Evolutionary conservation across 768 basidiomycete species (phyloP), one percentile per base, ranked within the genome.

Genomic region (Naganishia onofrii): DNA sequence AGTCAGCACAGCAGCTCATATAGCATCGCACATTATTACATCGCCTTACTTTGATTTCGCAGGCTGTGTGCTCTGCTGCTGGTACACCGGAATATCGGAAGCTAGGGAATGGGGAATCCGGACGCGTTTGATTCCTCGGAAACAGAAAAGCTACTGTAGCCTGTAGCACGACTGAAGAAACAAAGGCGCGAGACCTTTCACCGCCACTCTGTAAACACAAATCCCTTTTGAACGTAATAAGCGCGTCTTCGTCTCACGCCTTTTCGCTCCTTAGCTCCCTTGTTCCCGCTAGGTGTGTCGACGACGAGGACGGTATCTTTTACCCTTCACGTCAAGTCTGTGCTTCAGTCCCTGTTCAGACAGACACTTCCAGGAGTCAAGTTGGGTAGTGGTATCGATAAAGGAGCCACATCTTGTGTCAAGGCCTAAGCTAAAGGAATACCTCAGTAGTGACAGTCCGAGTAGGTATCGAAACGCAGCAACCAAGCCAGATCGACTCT

Each of bases 321-420:
- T n/a, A n/a, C n/a, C 7, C 48, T 51, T 26, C 48, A 51, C 7
- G 48, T 51, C 48, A n/a, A 26, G 28, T 31, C 32, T 36, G 1
- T 36, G 7, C 34, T 9, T 21, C 34, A 34, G 12, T 34, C 3
- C 32, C 13, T n/a, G 56, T 55, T 55, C 15, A 31, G 34, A 4
- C 26, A 26, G 23, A n/a, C 23, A 63, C 26, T 10, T 26, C 15
- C n/a, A 63, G 60, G 60, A 21, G 60, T 63, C 26, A 63, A 26
- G 38, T 26, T 42, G 60, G 42, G 38, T 36, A 13, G 60, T 63
- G 60, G 38, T 42, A 63, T 63, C 60, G 42, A 63, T 26, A n/a
- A 44, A 42, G 19, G 42, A 31, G 15, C 60, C 21, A 26, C 38
- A 42, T 46, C 36, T 42, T 10, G 42, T 23, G 26, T 29, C 8